A percentile compares a stretch with the other conserved stretches of the same genome.
These are phyloP conservation scores for Pilobolus umbonatus DNA, from an alignment of 192 early-diverging fungal genomes.

Conservation along the genomic window DNA sequence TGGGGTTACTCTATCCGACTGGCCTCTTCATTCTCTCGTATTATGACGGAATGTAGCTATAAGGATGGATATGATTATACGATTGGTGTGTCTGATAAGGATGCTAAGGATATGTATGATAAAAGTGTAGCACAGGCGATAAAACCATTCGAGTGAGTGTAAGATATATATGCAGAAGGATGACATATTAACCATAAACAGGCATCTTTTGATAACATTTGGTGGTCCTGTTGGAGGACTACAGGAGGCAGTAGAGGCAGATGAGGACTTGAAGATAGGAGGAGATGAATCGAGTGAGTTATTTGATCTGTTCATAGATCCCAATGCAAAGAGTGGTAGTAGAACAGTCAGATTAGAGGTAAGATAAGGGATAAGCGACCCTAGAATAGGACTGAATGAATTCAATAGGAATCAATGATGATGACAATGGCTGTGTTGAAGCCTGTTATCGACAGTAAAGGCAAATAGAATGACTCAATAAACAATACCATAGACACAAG, in stretches of 20 bases:
- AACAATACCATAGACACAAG: too few species aligned
- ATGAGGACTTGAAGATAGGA: conserved; percentile 47
- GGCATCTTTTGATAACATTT: conserved; percentile 62
- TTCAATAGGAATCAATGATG: conserved; percentile 15
- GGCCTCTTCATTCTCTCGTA: conserved; percentile 53
- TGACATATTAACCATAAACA: conserved; percentile 4
- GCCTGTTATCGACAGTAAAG: conserved; percentile 14
- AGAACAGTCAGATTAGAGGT: conserved; percentile 60
- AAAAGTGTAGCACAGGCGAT: conserved; percentile 1
- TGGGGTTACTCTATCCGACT: conserved; percentile 68
- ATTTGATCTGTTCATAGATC: conserved; percentile 60
- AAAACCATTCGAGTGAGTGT: conserved; percentile 24
- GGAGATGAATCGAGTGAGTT: conserved; percentile 54
- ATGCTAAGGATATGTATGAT: conserved; percentile 29
- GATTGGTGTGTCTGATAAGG: conserved; percentile 54
- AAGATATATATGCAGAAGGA: background rate
- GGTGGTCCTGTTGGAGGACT: conserved; percentile 59
- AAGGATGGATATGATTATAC: conserved; percentile 63
- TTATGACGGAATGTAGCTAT: conserved; percentile 55
- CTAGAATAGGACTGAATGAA: background rate
- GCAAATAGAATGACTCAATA: conserved; percentile 14
- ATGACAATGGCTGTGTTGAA: conserved; percentile 19
- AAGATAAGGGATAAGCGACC: too few species aligned
- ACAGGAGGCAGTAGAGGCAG: conserved; percentile 59
- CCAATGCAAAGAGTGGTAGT: conserved; percentile 52